These are phyloP conservation scores for Goffeauzyma gilvescens DNA, from an alignment of 768 basidiomycete species.

Conservation along the genomic window DNA sequence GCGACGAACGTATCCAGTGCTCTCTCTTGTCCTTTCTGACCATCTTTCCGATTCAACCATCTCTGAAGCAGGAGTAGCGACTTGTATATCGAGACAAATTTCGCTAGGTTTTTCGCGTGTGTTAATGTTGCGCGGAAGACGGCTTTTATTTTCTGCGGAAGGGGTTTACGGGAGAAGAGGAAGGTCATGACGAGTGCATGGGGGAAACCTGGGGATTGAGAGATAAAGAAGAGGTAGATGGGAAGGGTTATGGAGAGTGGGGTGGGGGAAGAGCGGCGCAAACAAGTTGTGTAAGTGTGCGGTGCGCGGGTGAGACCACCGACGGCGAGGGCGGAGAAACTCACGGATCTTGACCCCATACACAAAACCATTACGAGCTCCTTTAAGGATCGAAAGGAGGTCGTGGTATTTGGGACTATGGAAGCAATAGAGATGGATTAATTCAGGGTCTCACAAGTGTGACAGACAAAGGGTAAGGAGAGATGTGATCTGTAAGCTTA, in stretches of 20 bases:
- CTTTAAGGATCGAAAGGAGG: conserved; percentile 79
- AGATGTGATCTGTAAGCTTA: conserved; percentile 3
- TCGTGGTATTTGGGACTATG: conserved; percentile 59
- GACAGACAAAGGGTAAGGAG: background rate
- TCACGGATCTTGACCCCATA: conserved; percentile 30
- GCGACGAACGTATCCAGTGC: conserved; percentile 74
- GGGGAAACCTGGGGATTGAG: conserved; percentile 44
- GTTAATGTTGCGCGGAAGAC: conserved; percentile 74
- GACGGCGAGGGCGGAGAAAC: conserved; percentile 9
- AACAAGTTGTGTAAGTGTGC: background rate
- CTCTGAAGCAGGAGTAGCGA: conserved; percentile 60
- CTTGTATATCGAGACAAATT: conserved; percentile 91
- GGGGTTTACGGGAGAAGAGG: conserved; percentile 74
- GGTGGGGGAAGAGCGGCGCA: background rate
- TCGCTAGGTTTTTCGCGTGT: conserved; percentile 77
- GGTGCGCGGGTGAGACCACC: no score
- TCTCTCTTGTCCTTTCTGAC: conserved; percentile 48
- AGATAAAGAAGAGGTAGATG: background rate
- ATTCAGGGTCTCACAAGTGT: background rate
- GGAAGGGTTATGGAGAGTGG: background rate
- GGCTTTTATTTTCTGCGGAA: conserved; percentile 27
- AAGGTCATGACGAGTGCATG: conserved; percentile 94
- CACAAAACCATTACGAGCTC: conserved; percentile 39
- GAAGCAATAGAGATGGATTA: background rate
- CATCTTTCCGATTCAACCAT: conserved; percentile 41